These are phyloP conservation scores for Fusarium sacchari DNA, from an alignment of 2,329 filamentous ascomycete genomes.

Conservation along the genomic window DNA sequence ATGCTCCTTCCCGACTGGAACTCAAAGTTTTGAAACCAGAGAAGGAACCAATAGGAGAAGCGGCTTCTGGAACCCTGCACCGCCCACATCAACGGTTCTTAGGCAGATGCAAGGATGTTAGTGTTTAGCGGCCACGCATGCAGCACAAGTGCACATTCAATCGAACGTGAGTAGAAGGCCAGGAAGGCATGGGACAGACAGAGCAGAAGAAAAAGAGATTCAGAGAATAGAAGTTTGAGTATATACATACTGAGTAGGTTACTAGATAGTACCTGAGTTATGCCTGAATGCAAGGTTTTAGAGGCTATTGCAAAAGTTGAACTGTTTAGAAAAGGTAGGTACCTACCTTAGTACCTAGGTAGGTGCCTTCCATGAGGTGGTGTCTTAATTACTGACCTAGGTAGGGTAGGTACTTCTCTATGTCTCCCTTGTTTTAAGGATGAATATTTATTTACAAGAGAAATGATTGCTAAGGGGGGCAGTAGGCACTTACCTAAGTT, in stretches of 20 bases:
- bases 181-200: not conserved
- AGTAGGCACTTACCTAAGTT: not conserved
- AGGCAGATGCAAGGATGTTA: conserved; percentile 27
- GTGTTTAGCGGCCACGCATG: conserved; percentile 28
- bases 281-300: not conserved
- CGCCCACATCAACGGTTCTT: conserved; percentile 31
- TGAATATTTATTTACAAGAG: not conserved
- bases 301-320: not conserved
- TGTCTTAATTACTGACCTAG: no score
- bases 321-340: not conserved
- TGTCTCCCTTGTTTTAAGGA: not conserved
- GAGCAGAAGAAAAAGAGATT: not conserved
- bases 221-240: not conserved
- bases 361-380: no score
- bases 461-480: not conserved
- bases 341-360: no score
- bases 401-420: not conserved
- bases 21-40: conserved; percentile 36
- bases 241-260: not conserved
- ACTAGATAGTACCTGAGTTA: not conserved
- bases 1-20: conserved; percentile 39
- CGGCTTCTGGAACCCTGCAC: conserved; percentile 17
- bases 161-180: conserved; percentile 20
- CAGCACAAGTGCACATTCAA: conserved; percentile 19
- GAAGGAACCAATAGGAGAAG: conserved; percentile 18